Evolutionary conservation across 495 filamentous ascomycete species (phyloP), one percentile per base, ranked within the genome.

Genomic region (Neurospora pannonica): DNA sequence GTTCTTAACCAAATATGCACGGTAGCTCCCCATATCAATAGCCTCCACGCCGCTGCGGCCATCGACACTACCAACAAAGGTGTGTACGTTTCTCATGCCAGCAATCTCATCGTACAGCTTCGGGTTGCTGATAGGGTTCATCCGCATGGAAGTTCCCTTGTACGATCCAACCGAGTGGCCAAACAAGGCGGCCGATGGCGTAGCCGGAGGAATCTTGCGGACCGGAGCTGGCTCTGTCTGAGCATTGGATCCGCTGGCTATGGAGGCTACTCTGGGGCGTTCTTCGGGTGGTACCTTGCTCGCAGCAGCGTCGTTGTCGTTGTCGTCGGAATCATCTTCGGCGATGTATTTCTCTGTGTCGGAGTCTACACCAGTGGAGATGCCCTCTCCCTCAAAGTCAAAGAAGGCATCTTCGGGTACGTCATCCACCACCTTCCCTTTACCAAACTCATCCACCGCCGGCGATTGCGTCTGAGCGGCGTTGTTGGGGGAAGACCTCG

Each of bases 51-150:
- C 84, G 40, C 76, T 84, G 43, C 81, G 74, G 36, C 81, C 84
- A 39, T 85, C 81, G 17, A 87, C 77, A 46, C 85, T 84, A 1
- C 85, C 85, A 11, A 87, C 82, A 36, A 85, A 85, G 8, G 79
- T 80, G 19, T 81, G 79, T 36, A 87, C 81, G 37, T 86, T 82
- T 43, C 83, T 83, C 82, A 87, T 82, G 70, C 80, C 75, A 0
- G 82, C 81, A 3, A 86, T 86, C 75, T 83, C 81, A 39, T 82
- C 85, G 71, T 85, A 79, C 37, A 87, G 71, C 43, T 82, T 78
- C 19, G 82, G 78, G 71, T 86, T 79, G 38, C 77, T 84, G 71
- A 85, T 81, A 1, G 85, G 79, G 28, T 70, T 75, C 19, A 80
- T 75, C 24, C 39, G 71, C 42, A 82, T 40, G 6, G 83, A 62